phyloP scores from a whole-genome alignment of 2,329 filamentous ascomycete genomes.

The Alternaria viburni region DNA sequence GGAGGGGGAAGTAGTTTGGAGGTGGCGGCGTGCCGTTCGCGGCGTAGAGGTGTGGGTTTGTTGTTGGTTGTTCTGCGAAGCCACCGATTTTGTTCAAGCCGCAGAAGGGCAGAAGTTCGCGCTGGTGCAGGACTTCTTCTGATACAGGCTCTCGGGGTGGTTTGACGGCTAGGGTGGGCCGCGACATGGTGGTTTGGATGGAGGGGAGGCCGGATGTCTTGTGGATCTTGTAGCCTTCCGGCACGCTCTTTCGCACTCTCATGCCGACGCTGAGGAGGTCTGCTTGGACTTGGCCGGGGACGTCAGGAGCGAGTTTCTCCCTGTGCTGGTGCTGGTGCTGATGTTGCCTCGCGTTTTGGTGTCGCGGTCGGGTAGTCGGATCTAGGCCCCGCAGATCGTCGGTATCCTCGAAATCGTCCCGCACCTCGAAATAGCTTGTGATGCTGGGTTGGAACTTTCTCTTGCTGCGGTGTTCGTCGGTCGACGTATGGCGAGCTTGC shows the following conservation, averaged over 20 bases:
- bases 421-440: constrained; percentile 51
- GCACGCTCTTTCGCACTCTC: constrained; percentile 90
- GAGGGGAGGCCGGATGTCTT: constrained; percentile 39
- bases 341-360: constrained; percentile 21
- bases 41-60: constrained; percentile 41
- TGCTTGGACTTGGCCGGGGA: constrained; percentile 74
- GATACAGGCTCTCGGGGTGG: constrained; percentile 29
- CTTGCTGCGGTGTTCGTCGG: constrained; percentile 47
- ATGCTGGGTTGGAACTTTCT: constrained; percentile 55
- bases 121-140: constrained; percentile 40
- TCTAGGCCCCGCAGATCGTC: constrained; percentile 34
- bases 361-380: constrained; percentile 32
- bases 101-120: constrained; percentile 80
- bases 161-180: constrained; percentile 30
- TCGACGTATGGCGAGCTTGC: constrained; percentile 18
- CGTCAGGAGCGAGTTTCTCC: constrained; percentile 50
- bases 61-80: constrained; percentile 64
- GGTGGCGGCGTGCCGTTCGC: constrained; percentile 36
- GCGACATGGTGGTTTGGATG: constrained; percentile 34
- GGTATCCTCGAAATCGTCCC: constrained; percentile 26
- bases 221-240: constrained; percentile 90
- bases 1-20: constrained; percentile 38
- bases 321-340: constrained; percentile 12
- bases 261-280: constrained; percentile 92
- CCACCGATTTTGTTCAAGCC: constrained; percentile 79